A percentile compares a stretch with the other conserved stretches of the same genome.
These are phyloP conservation scores for Rhodosporidiobolus odoratus DNA, from an alignment of 768 basidiomycete genomes.

Conservation along the genomic window DNA sequence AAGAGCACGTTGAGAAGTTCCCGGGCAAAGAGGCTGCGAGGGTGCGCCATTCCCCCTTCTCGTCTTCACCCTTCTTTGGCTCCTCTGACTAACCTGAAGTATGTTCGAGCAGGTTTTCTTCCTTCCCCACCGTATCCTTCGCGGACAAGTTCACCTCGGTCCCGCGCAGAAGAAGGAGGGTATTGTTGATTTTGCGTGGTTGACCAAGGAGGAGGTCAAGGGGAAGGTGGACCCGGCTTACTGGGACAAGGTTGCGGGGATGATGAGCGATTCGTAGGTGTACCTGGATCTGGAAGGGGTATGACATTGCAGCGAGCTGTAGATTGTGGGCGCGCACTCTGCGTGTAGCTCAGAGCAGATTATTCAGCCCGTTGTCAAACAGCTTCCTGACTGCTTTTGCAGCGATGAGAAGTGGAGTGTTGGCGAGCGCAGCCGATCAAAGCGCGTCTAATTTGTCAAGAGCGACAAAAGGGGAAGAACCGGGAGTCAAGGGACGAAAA, in stretches of 20 bases:
- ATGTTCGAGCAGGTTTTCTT: slow-evolving; percentile 67
- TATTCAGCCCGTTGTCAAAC: too few species aligned
- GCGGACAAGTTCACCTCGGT: slow-evolving; percentile 71
- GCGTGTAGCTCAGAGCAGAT: too few species aligned
- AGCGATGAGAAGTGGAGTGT: too few species aligned
- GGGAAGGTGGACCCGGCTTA: slow-evolving; percentile 62
- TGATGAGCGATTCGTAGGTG: slow-evolving; percentile 65
- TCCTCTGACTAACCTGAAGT: neutral
- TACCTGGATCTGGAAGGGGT: neutral
- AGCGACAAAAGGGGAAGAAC: too few species aligned
- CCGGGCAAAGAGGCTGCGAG: slow-evolving; percentile 18
- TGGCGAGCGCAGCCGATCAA: too few species aligned
- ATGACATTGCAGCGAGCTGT: too few species aligned
- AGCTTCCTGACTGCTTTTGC: too few species aligned
- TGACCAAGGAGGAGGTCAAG: slow-evolving; percentile 85
- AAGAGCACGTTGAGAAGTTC: slow-evolving; percentile 25
- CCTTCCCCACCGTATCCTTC: slow-evolving; percentile 87
- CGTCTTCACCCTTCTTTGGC: neutral
- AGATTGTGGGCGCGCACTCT: too few species aligned
- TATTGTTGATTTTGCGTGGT: slow-evolving; percentile 79
- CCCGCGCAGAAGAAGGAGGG: slow-evolving; percentile 53
- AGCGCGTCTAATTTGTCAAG: too few species aligned
- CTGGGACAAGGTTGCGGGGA: slow-evolving; percentile 71
- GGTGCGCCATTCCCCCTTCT: slow-evolving; percentile 17
- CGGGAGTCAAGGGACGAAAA: too few species aligned